Percentiles rank a stretch among this genome's conserved stretches.
These are phyloP conservation scores for Penicillium psychrofluorescens DNA, from an alignment of 495 filamentous ascomycete genomes.

Conservation along the genomic window DNA sequence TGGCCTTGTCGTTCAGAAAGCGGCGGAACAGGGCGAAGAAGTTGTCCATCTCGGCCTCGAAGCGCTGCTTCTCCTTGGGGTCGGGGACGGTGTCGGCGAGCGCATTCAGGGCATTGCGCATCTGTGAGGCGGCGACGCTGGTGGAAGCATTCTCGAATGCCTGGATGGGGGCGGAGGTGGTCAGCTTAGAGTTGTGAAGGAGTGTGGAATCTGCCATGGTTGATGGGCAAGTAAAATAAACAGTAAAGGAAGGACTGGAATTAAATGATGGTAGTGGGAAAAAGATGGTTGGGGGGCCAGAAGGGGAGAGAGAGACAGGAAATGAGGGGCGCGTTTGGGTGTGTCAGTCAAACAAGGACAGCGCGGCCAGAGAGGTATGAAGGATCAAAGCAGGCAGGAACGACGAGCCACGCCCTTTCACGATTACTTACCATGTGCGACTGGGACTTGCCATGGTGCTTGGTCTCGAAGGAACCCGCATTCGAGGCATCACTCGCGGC, in stretches of 20 bases:
- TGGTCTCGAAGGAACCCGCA: slow-evolving; percentile 50
- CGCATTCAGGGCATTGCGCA: slow-evolving; percentile 94
- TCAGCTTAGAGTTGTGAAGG: slow-evolving; percentile 6
- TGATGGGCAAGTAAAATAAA: neutral
- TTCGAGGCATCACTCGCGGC: slow-evolving; percentile 38
- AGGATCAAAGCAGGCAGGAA: neutral
- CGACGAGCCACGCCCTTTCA: neutral
- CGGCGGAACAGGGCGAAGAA: slow-evolving; percentile 98
- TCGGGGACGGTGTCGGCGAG: slow-evolving; percentile 87
- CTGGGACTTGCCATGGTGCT: slow-evolving; percentile 91
- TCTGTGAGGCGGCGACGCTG: slow-evolving; percentile 93
- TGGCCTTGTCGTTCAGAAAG: slow-evolving; percentile 97
- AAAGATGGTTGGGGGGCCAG: too few relatives aligned
- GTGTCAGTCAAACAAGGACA: neutral
- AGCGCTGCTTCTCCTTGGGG: slow-evolving; percentile 73
- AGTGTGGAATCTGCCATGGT: slow-evolving; percentile 1
- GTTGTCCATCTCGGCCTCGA: slow-evolving; percentile 99
- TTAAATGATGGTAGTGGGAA: too few relatives aligned
- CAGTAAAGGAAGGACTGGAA: too few relatives aligned
- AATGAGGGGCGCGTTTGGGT: too few relatives aligned
- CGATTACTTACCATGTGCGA: slow-evolving; percentile 81
- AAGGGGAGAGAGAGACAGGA: too few relatives aligned
- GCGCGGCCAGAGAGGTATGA: neutral
- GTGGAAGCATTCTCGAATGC: slow-evolving; percentile 99
- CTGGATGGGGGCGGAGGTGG: slow-evolving; percentile 37